These are phyloP conservation scores for Urochloa ruziziensis DNA, from an alignment of 176 grass and related monocot genomes.

Conservation along the genomic window DNA sequence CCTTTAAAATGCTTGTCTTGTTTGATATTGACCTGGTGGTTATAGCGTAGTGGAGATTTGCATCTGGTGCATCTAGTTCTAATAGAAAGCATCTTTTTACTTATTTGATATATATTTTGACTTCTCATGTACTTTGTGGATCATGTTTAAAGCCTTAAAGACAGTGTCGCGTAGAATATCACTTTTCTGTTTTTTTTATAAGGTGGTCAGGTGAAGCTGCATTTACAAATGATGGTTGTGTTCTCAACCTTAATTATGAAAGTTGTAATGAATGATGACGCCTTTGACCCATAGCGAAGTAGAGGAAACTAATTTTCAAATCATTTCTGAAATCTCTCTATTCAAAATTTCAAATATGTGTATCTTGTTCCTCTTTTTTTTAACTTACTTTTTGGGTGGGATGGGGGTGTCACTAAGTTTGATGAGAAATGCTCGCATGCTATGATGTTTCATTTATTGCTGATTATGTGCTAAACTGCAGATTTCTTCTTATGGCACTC, in stretches of 20 bases:
- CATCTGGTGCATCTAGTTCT: conserved; percentile 20
- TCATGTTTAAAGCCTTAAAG: neutral
- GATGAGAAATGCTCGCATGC: neutral
- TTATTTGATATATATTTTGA: neutral
- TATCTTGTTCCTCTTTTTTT: neutral
- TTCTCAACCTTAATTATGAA: neutral
- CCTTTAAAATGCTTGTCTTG: neutral
- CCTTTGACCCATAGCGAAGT: too few species aligned
- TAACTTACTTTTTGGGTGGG: neutral
- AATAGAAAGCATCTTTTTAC: neutral
- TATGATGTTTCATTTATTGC: neutral
- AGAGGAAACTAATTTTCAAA: neutral
- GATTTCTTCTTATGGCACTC: neutral
- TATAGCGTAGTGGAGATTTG: conserved; percentile 1
- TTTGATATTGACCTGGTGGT: neutral
- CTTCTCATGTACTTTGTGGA: neutral
- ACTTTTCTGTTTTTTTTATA: neutral
- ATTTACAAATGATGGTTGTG: neutral
- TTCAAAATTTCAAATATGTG: neutral
- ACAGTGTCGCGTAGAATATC: neutral
- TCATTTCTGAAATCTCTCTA: neutral
- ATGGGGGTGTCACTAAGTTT: neutral
- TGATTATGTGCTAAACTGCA: neutral
- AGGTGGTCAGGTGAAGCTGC: neutral
- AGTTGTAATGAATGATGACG: too few species aligned